Evolutionary conservation across 108 stramenopile species (phyloP), one percentile per base, ranked within the genome.

Genomic region (Skeletonema grethae): DNA sequence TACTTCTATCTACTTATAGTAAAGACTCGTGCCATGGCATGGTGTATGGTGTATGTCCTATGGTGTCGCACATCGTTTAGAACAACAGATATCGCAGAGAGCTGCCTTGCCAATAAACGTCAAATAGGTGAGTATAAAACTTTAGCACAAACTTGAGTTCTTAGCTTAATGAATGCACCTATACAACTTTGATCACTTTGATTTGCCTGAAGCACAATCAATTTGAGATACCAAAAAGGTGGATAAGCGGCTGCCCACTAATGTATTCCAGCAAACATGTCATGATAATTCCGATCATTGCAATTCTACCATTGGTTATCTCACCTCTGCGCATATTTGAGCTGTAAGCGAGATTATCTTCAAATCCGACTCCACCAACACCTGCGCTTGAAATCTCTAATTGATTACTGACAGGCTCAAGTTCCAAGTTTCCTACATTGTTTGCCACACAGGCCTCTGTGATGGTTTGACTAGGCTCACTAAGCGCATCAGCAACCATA

Each of bases 381-480:
- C 91, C 91, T 35, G 85, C 86, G 29, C 80, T 79, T 12, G 67
- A 68, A 57, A 90, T 78, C 57, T 83, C 88, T 46, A 84, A 56
- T n/a, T 79, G 72, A 43, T 82, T 81, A 57, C 82, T 84, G 30
- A 90, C 61, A 8, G 79, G 48, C 34, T 88, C 69, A n/a, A 93
- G 69, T 5, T 87, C 86, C 31, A 92, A 72, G 18, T 87, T 82
- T 11, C 86, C 88, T n/a, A 89, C 85, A 74, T 88, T 91, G 77
- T 96, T 94, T 5, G 90, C 87, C 7, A 94, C 86, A 83, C 95
- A 96, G 6, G 91, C 90, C 80, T 94, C 93, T 15, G 92, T 91
- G 24, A 92, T 86, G 34, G 83, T 84, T 43, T 89, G 87, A n/a
- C 83, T 65, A 36, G 95, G 95, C 65, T 88, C 86, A 30, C 72